Evolutionary conservation across 2,329 filamentous ascomycete genomes (phyloP).

Genomic region (Aspergillus niger): DNA sequence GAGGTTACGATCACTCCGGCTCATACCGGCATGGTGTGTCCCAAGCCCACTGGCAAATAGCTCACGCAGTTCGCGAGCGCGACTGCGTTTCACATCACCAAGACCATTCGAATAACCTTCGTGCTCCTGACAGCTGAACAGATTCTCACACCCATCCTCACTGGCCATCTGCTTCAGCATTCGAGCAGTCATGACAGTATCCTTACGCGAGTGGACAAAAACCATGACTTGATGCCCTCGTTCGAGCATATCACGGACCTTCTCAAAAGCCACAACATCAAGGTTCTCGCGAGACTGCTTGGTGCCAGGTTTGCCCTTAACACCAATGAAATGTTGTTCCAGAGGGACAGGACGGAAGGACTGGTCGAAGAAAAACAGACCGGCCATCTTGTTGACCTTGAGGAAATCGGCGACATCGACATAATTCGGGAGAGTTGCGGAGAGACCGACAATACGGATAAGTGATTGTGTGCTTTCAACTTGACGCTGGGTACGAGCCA

Average conservation of each 20-base stretch:
- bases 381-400: constrained; percentile 89
- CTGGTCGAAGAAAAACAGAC: constrained; percentile 93
- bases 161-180: constrained; percentile 83
- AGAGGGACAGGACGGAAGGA: constrained; percentile 95
- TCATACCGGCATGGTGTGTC: constrained; percentile 96
- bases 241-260: constrained; percentile 90
- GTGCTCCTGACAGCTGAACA: constrained; percentile 80
- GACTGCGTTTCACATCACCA: constrained; percentile 81
- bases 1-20: constrained; percentile 89
- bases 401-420: constrained; percentile 96
- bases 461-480: constrained; percentile 97
- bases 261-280: constrained; percentile 85
- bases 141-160: constrained; percentile 74
- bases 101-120: constrained; percentile 78
- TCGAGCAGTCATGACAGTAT: constrained; percentile 85
- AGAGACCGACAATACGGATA: constrained; percentile 93
- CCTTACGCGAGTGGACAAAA: constrained; percentile 94
- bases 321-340: constrained; percentile 95
- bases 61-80: constrained; percentile 83
- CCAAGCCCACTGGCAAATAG: constrained; percentile 88
- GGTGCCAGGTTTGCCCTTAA: constrained; percentile 80
- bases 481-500: constrained; percentile 90
- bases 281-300: constrained; percentile 86
- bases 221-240: constrained; percentile 98
- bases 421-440: constrained; percentile 94